A percentile compares a stretch with the other conserved stretches of the same genome.
Conservation (phyloP, 352 stramenopile genomes). For the Pseudoperonospora humuli region DNA sequence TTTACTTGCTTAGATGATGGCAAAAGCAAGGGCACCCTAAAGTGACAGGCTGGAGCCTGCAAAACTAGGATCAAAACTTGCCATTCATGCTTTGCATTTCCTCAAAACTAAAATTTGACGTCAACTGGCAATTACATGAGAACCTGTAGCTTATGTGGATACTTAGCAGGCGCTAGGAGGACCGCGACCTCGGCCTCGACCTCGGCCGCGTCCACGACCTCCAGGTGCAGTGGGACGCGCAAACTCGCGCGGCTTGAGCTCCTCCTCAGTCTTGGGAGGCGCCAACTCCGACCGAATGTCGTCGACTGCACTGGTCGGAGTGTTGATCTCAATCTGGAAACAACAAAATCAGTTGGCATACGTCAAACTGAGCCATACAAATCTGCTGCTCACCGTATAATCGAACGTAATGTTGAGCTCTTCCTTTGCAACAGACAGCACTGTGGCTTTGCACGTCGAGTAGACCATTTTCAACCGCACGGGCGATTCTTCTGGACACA, state of each 20-base stretch:
- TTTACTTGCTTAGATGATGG: not conserved
- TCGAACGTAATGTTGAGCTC: constrained; percentile 64
- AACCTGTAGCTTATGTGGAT: not conserved
- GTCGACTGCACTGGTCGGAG: constrained; percentile 39
- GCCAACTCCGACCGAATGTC: constrained; percentile 59
- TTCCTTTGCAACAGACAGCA: constrained; percentile 54
- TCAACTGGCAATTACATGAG: constrained; percentile 5
- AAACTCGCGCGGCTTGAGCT: constrained; percentile 62
- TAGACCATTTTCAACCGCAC: constrained; percentile 89
- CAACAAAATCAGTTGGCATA: constrained; percentile 1
- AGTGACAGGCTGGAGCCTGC: constrained; percentile 13
- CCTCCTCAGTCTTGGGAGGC: constrained; percentile 48
- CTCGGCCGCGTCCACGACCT: constrained; percentile 44
- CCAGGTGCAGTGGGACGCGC: constrained; percentile 61
- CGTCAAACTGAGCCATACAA: not conserved
- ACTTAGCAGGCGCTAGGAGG: constrained; percentile 18
- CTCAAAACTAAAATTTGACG: constrained; percentile 3
- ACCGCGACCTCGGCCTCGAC: constrained; percentile 28
- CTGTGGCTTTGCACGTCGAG: constrained; percentile 83
- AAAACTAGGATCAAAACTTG: constrained; percentile 12
- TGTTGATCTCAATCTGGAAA: constrained; percentile 69
- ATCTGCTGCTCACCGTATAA: constrained; percentile 34
- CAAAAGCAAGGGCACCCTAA: constrained; percentile 1
- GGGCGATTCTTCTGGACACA: constrained; percentile 80
- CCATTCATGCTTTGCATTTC: constrained; percentile 15